Percentiles rank a stretch among this genome's conserved stretches.
phyloP scores from a whole-genome alignment of 148 eudicot genomes.

The Persicaria maculosa region DNA sequence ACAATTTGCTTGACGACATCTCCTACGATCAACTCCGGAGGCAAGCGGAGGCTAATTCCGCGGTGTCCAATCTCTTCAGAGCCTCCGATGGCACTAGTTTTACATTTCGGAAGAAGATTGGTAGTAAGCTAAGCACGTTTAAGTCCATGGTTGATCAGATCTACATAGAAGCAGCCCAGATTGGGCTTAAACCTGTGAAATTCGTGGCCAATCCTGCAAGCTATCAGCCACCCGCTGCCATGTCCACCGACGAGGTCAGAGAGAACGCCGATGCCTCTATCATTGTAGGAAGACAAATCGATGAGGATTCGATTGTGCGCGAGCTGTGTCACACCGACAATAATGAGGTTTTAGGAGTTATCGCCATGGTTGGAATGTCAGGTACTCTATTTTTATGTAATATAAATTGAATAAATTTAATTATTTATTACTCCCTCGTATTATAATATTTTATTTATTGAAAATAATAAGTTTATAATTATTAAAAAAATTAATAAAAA shows the following conservation, averaged over 20 bases:
- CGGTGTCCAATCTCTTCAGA: not conserved
- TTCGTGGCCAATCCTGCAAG: not conserved
- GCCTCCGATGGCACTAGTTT: not conserved
- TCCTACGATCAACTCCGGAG: not conserved
- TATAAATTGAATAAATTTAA: too few relatives aligned
- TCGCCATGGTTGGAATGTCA: not conserved
- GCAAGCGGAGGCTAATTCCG: not conserved
- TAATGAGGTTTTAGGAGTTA: not conserved
- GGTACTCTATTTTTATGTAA: not conserved
- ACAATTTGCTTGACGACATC: not conserved
- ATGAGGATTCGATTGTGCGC: not conserved
- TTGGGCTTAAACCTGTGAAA: not conserved
- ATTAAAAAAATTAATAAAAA: too few relatives aligned
- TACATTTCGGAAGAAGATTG: not conserved
- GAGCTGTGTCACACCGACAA: not conserved
- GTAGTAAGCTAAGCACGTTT: not conserved
- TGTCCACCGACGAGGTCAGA: not conserved
- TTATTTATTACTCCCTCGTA: too few relatives aligned
- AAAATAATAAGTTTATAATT: too few relatives aligned
- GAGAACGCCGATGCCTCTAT: not conserved
- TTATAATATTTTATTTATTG: too few relatives aligned
- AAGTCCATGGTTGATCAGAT: not conserved
- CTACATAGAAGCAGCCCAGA: not conserved
- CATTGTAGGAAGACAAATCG: not conserved
- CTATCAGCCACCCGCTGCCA: not conserved